Percentiles rank a stretch among this genome's conserved stretches.
Evolutionary conservation across 2,329 filamentous ascomycete genomes (phyloP).

Genomic region (Coniochaeta sp.): DNA sequence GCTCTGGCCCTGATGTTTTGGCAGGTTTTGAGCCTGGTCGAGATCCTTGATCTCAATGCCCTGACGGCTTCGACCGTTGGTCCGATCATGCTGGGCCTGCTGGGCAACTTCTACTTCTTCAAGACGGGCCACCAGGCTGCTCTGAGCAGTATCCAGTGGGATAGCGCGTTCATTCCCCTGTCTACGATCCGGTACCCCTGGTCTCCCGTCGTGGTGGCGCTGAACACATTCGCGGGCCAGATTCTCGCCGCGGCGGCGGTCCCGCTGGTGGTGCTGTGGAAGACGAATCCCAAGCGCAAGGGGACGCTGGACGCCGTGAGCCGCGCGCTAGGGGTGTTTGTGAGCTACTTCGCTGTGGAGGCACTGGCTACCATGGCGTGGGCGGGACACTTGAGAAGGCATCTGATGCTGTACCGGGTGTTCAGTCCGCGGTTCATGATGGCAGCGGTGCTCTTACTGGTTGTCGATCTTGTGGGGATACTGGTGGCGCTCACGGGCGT

Average conservation of each 20-base stretch:
- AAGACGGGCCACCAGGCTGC: constrained; percentile 95
- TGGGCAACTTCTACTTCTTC: constrained; percentile 93
- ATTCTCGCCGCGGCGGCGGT: constrained; percentile 75
- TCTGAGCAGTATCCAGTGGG: constrained; percentile 88
- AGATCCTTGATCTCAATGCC: constrained; percentile 53
- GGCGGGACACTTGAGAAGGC: constrained; percentile 78
- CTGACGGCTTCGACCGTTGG: constrained; percentile 67
- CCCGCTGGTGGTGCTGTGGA: constrained; percentile 82
- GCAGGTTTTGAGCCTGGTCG: constrained; percentile 76
- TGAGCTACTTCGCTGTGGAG: constrained; percentile 76
- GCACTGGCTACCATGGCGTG: constrained; percentile 82
- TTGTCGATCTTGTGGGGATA: constrained; percentile 70
- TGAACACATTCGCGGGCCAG: constrained; percentile 87
- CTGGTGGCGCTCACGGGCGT: constrained; percentile 66
- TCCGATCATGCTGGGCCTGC: constrained; percentile 74
- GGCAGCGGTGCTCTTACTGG: constrained; percentile 60
- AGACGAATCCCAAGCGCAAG: constrained; percentile 67
- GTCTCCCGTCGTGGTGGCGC: constrained; percentile 69
- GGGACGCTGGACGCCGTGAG: constrained; percentile 63
- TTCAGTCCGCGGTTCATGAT: constrained; percentile 90
- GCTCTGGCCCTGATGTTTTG: constrained; percentile 75
- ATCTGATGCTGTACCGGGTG: constrained; percentile 94
- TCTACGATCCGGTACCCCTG: constrained; percentile 80
- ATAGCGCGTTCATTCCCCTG: constrained; percentile 85
- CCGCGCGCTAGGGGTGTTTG: constrained; percentile 64